Base-by-base conservation (phyloP, 345 rosid genomes). In the Populus tremula region DNA sequence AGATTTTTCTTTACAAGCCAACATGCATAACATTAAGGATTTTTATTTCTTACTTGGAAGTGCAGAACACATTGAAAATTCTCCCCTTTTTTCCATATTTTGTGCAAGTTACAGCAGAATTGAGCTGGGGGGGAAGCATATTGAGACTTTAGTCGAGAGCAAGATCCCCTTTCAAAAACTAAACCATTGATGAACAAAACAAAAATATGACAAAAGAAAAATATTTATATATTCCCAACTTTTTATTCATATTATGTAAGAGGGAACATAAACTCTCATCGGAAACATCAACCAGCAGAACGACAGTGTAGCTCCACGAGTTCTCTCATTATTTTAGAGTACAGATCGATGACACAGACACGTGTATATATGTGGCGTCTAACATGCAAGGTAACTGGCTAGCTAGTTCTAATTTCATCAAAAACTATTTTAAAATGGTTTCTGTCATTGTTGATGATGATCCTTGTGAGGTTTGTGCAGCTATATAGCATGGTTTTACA, bases 131-230 rank as follows among this genome's bases (percentile, higher is more conserved):
- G 84, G 33, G 33, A 2, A 86, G 86, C 88, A 88, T 84, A 78
- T 85, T 78, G 85, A 81, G 70, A 66, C 76, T 65, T 63, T 79
- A 80, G 85, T 80, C 73, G 76, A 74, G 36, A 78, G 65, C 80
- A 80, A 82, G 82, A 75, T 81, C 85, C 74, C 78, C 87, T 68
- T 82, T 87, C 83, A 82, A 87, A 89, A 81, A 74, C 85, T 69
- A 84, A 81, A 91, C 85, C 85, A 87, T 88, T 87, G 90, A 79
- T 77, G 90, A 85, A 87, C 82, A 87, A 84, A 92, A 85, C 90
- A 88, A 88, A 85, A 88, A 89, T 78, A 85, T 87, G 95, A 91
- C 93, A 91, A 92, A 87, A 80, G 5, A 56, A 74, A 63, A 82
- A 74, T 45, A 67, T 16, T 86, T 76, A 45, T 85, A 74, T 68